Percentiles rank a stretch among this genome's conserved stretches.
Conservation (phyloP, 345 rosid species). For the Salix suchowensis region DNA sequence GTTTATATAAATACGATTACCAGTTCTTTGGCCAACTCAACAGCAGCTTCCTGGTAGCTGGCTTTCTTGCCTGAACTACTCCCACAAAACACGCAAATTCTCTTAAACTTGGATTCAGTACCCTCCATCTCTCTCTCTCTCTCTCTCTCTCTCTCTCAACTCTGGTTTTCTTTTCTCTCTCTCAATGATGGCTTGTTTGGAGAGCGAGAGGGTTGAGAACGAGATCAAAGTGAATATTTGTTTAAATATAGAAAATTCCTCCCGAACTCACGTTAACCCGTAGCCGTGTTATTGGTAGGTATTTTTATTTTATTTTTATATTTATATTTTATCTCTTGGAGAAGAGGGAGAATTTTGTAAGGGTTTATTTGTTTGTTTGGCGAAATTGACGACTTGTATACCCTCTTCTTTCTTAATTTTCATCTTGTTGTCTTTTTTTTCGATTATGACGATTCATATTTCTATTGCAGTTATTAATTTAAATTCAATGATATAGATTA, state of each 20-base stretch:
- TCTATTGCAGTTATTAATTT: too few species aligned
- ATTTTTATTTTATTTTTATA: not conserved
- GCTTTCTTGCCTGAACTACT: constrained; percentile 77
- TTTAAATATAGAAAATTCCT: constrained; percentile 14
- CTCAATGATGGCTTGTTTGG: not conserved
- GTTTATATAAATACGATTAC: constrained; percentile 23
- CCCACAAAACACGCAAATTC: constrained; percentile 89
- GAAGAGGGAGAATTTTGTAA: not conserved
- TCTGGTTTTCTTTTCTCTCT: not conserved
- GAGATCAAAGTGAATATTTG: constrained; percentile 13
- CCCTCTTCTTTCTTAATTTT: too few species aligned
- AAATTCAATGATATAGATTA: too few species aligned
- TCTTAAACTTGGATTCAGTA: constrained; percentile 61
- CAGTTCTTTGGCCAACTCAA: constrained; percentile 75
- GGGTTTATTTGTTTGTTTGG: not conserved
- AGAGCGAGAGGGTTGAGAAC: constrained; percentile 16
- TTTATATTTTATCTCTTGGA: not conserved
- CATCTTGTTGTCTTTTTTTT: too few species aligned
- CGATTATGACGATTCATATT: too few species aligned
- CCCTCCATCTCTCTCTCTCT: constrained; percentile 35
- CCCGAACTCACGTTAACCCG: not conserved
- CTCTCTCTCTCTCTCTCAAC: not conserved
- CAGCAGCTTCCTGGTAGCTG: constrained; percentile 79
- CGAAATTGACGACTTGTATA: too few species aligned
- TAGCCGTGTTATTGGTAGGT: not conserved